Conservation (phyloP, 2,329 filamentous ascomycete genomes). For the Aaosphaeria arxii region DNA sequence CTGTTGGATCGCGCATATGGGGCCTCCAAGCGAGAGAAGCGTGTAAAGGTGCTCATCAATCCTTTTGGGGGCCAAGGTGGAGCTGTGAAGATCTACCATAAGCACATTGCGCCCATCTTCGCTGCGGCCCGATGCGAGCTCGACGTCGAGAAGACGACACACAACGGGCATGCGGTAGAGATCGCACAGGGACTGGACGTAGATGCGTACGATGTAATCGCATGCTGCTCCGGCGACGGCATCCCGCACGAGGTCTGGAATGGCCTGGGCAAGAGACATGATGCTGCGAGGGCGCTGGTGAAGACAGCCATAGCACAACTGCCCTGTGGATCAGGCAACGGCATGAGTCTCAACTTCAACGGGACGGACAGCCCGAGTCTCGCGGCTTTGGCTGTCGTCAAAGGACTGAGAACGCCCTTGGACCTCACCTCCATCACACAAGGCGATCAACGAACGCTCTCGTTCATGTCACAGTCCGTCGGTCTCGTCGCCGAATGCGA, state of each 20-base stretch:
- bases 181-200: constrained; percentile 75
- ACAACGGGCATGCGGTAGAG: constrained; percentile 73
- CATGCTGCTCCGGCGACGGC: constrained; percentile 89
- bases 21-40: constrained; percentile 64
- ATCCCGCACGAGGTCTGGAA: constrained; percentile 94
- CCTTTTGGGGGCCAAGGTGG: constrained; percentile 82
- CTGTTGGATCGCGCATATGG: constrained; percentile 72
- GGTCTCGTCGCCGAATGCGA: constrained; percentile 90
- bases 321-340: constrained; percentile 92
- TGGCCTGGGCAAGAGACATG: constrained; percentile 72
- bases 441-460: constrained; percentile 68
- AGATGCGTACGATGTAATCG: constrained; percentile 77
- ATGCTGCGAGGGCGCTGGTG: constrained; percentile 70
- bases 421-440: constrained; percentile 89
- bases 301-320: constrained; percentile 82
- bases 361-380: constrained; percentile 73
- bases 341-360: constrained; percentile 84
- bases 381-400: constrained; percentile 80
- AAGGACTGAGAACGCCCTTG: constrained; percentile 78
- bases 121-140: constrained; percentile 75
- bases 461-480: constrained; percentile 86
- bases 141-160: constrained; percentile 69
- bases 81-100: constrained; percentile 70
- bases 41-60: constrained; percentile 86
- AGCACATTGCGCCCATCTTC: constrained; percentile 77